phyloP scores from a whole-genome alignment of 1,139 yeast genomes.

The Hemisphaericaspora subhashii region DNA sequence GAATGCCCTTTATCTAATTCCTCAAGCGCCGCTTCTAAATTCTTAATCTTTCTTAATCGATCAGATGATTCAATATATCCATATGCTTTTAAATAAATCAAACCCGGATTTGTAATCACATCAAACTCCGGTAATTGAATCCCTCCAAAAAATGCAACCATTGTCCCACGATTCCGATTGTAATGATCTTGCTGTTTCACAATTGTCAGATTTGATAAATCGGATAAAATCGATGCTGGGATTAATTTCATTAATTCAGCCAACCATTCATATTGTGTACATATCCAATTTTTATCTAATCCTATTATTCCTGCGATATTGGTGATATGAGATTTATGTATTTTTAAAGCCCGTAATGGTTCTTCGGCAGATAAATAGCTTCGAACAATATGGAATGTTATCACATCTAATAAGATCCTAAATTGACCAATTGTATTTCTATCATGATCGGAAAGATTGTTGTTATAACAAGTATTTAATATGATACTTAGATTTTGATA shows the following conservation, averaged over 20 bases:
- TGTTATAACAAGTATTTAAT: constrained; percentile 17
- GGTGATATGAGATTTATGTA: constrained; percentile 62
- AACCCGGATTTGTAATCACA: constrained; percentile 30
- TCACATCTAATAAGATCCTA: constrained; percentile 54
- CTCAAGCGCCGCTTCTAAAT: constrained; percentile 34
- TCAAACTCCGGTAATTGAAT: constrained; percentile 26
- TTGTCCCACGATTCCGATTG: constrained; percentile 12
- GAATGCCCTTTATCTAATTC: constrained; percentile 18
- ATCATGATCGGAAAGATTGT: constrained; percentile 29
- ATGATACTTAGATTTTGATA: constrained; percentile 34
- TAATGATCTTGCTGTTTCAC: too few relatives aligned
- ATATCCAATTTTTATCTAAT: constrained; percentile 36
- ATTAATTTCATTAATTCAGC: constrained; percentile 52
- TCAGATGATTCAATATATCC: constrained; percentile 7
- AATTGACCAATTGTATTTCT: constrained; percentile 28
- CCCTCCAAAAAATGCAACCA: constrained; percentile 34
- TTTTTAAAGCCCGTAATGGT: constrained; percentile 58
- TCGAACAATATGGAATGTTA: constrained; percentile 64
- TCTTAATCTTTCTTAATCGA: constrained; percentile 18
- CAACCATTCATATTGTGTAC: constrained; percentile 52
- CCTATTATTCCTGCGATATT: constrained; percentile 28
- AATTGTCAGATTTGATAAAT: constrained; percentile 15
- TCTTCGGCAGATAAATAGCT: constrained; percentile 62
- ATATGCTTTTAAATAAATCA: constrained; percentile 28
- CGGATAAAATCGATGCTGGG: constrained; percentile 44